Evolutionary conservation across 768 basidiomycete genomes (phyloP), one percentile per base, ranked within the genome.

Genomic region (Boletus vinaceobasis): DNA sequence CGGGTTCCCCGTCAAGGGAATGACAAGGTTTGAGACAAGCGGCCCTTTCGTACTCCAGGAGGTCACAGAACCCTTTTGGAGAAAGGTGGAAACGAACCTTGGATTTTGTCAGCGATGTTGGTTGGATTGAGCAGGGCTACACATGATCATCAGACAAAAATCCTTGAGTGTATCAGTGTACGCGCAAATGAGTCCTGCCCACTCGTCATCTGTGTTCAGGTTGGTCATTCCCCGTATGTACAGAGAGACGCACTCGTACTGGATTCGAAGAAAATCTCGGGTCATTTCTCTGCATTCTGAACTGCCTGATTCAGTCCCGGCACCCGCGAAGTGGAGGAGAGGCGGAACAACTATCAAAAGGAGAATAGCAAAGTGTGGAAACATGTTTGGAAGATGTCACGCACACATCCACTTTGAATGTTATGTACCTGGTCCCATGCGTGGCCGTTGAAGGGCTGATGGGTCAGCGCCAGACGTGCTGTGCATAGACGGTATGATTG

Each of bases 121-220:
- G 21, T 11, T 2, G 31, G 43, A 32, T 40, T 27, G n/a, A 63
- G 13, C 5, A 19, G 21, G 0, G 50, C 55, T 57, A 23, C 13
- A 37, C 11, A 21, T 19, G 6, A 38, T 15, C 9, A 13, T 56
- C 39, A 50, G 33, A 46, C 8, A 13, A 42, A 9, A 21, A 23
- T 15, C 7, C 1, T 19, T 8, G n/a, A 27, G 19, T 11, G 33
- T 13, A 43, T 37, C 31, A 9, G 13, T 5, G 17, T 39, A 21
- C 50, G 26, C 17, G 52, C 60, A 53, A 4, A 29, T 6, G n/a
- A 51, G 7, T 13, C 32, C 39, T 32, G 17, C 26, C 60, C 60
- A 61, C 29, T 39, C 17, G 5, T 47, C 29, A 7, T 13, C 51
- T 61, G 31, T 35, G 14, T 17, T 43, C 48, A 35, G 17, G 29